Evolutionary conservation across 805 yeast genomes (phyloP).

Genomic region (Metschnikowia aberdeeniae): DNA sequence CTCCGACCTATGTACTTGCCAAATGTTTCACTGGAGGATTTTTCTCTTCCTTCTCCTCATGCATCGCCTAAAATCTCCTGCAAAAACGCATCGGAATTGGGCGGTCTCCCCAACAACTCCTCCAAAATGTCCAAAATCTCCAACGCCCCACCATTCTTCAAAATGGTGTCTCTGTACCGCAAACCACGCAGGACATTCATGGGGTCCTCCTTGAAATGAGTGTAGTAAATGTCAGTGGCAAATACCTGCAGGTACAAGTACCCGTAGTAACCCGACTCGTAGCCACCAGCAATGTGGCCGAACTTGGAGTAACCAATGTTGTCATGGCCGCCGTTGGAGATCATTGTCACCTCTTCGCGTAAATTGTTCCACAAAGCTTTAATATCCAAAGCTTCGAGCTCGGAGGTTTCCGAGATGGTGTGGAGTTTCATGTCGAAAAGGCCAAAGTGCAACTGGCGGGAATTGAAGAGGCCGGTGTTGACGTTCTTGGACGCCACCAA

Average conservation of each 20-base stretch:
- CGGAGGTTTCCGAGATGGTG: conserved; percentile 39
- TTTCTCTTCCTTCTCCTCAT: not conserved
- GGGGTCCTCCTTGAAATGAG: conserved; percentile 65
- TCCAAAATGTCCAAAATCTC: conserved; percentile 63
- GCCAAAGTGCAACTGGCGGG: conserved; percentile 78
- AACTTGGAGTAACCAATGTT: conserved; percentile 74
- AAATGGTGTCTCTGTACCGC: conserved; percentile 63
- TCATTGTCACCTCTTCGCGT: conserved; percentile 58
- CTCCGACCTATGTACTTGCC: not conserved
- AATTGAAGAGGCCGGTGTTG: conserved; percentile 64
- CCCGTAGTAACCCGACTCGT: conserved; percentile 84
- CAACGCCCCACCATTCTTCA: conserved; percentile 68
- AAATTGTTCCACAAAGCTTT: conserved; percentile 59
- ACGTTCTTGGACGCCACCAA: conserved; percentile 36
- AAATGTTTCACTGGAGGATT: not conserved
- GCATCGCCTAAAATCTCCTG: conserved; percentile 46
- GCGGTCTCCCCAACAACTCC: conserved; percentile 72
- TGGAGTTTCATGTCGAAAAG: conserved; percentile 74
- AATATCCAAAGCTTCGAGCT: conserved; percentile 46
- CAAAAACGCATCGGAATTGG: conserved; percentile 69
- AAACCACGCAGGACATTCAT: conserved; percentile 58
- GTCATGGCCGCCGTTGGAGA: conserved; percentile 49
- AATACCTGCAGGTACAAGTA: conserved; percentile 83
- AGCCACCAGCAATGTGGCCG: conserved; percentile 78
- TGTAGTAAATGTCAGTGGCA: conserved; percentile 77